phyloP scores from a whole-genome alignment of 345 rosid species.

The Dipteronia dyeriana region DNA sequence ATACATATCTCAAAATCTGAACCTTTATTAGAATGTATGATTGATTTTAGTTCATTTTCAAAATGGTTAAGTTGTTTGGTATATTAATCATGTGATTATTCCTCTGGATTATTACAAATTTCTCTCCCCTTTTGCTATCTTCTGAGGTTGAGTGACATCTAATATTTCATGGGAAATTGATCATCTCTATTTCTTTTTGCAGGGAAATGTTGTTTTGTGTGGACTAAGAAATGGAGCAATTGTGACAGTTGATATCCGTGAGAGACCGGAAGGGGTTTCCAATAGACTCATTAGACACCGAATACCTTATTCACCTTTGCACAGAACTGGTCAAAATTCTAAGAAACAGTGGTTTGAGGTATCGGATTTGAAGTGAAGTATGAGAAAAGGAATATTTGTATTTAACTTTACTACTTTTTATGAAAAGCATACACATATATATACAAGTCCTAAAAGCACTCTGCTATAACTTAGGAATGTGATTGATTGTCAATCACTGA shows the following conservation, averaged over 20 bases:
- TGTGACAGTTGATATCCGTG: conserved; percentile 75
- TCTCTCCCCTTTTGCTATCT: neutral
- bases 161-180: conserved; percentile 15
- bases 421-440: too few relatives aligned
- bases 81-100: neutral
- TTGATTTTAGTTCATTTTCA: neutral
- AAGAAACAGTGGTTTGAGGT: conserved; percentile 71
- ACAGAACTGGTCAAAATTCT: conserved; percentile 29
- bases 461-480: too few relatives aligned
- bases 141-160: neutral
- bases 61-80: neutral
- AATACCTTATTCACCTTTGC: conserved; percentile 45
- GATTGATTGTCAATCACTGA: too few relatives aligned
- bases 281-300: conserved; percentile 43
- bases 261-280: conserved; percentile 42
- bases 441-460: too few relatives aligned
- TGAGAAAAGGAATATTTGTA: too few relatives aligned
- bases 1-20: neutral
- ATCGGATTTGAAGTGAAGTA: too few relatives aligned
- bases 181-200: conserved; percentile 21
- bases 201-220: conserved; percentile 77
- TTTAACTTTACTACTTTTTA: too few relatives aligned
- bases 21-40: neutral
- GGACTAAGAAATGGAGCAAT: conserved; percentile 92
- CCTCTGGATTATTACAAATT: neutral